These are phyloP conservation scores for Diaporthe longicolla DNA, from an alignment of 2,329 filamentous ascomycete genomes.

Conservation along the genomic window DNA sequence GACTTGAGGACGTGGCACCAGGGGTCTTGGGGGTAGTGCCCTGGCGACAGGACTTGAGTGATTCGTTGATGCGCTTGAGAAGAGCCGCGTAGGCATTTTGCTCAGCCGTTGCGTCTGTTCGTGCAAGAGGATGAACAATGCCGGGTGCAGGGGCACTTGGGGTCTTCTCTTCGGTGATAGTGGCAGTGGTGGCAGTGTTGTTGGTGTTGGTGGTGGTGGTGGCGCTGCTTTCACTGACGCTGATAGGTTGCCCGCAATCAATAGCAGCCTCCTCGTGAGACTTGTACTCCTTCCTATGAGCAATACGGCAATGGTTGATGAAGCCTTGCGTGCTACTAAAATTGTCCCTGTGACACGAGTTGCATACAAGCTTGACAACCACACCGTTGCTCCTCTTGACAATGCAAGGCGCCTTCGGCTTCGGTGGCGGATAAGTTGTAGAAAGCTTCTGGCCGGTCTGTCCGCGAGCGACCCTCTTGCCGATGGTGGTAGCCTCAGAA, in stretches of 20 bases:
- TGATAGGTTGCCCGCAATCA: slow-evolving; percentile 86
- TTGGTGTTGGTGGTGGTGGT: slow-evolving; percentile 60
- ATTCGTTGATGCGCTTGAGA: slow-evolving; percentile 67
- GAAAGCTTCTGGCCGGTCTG: slow-evolving; percentile 74
- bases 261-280: slow-evolving; percentile 95
- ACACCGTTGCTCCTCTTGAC: slow-evolving; percentile 89
- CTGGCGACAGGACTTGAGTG: slow-evolving; percentile 65
- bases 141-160: slow-evolving; percentile 56
- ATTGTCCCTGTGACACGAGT: slow-evolving; percentile 89
- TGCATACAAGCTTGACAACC: slow-evolving; percentile 90
- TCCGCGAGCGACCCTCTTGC: slow-evolving; percentile 66
- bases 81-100: slow-evolving; percentile 66
- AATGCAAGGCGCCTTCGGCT: slow-evolving; percentile 86
- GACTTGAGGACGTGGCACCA: slow-evolving; percentile 46
- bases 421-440: slow-evolving; percentile 78
- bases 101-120: slow-evolving; percentile 67
- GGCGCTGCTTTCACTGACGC: slow-evolving; percentile 72
- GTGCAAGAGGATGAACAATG: slow-evolving; percentile 74
- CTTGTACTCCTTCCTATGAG: slow-evolving; percentile 92
- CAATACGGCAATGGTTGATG: slow-evolving; percentile 98
- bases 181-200: slow-evolving; percentile 59
- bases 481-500: slow-evolving; percentile 63
- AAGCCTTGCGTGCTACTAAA: slow-evolving; percentile 99
- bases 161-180: slow-evolving; percentile 60
- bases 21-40: slow-evolving; percentile 67